These are phyloP conservation scores for Panellus pusillus DNA, from an alignment of 768 basidiomycete genomes.

Conservation along the genomic window DNA sequence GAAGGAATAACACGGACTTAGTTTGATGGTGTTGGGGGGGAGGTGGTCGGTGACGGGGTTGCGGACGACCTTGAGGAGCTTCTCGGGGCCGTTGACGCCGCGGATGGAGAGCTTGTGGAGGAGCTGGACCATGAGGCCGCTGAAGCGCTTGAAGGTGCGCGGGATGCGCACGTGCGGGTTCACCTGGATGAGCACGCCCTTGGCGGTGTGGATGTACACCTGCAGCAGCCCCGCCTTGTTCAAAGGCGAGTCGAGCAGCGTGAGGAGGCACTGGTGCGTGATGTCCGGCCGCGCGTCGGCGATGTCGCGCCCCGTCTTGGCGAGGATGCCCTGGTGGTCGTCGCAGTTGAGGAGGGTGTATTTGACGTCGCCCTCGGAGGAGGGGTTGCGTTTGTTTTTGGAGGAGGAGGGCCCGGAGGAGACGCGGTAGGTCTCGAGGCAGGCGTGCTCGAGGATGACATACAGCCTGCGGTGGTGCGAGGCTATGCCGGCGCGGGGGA, in stretches of 20 bases:
- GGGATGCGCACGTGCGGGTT: conserved; percentile 98
- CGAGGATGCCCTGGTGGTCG: conserved; percentile 97
- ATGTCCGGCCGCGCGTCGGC: conserved; percentile 99
- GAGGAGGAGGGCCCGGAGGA: conserved; percentile 57
- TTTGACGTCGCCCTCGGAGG: conserved; percentile 80
- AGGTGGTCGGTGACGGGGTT: conserved; percentile 95
- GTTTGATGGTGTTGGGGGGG: conserved; percentile 91
- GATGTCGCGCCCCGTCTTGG: conserved; percentile 96
- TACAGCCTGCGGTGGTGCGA: conserved; percentile 70
- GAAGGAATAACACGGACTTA: conserved; percentile 60
- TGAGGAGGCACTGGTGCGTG: conserved; percentile 98
- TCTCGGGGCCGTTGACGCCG: conserved; percentile 95
- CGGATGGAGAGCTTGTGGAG: conserved; percentile 94
- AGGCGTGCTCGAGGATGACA: conserved; percentile 92
- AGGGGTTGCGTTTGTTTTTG: conserved; percentile 47
- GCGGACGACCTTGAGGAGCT: conserved; percentile 97
- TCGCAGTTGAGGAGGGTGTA: conserved; percentile 98
- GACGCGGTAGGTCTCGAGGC: conserved; percentile 92
- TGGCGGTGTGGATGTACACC: conserved; percentile 97
- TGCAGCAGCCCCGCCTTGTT: conserved; percentile 97
- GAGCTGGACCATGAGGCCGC: conserved; percentile 98
- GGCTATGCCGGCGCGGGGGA: conserved; percentile 55
- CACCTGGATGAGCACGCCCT: conserved; percentile 95
- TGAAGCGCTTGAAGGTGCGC: conserved; percentile 97
- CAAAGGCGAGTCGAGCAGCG: conserved; percentile 93